Conservation (phyloP, 2,329 filamentous ascomycete species). For the Xylariomycetidae sp. region DNA sequence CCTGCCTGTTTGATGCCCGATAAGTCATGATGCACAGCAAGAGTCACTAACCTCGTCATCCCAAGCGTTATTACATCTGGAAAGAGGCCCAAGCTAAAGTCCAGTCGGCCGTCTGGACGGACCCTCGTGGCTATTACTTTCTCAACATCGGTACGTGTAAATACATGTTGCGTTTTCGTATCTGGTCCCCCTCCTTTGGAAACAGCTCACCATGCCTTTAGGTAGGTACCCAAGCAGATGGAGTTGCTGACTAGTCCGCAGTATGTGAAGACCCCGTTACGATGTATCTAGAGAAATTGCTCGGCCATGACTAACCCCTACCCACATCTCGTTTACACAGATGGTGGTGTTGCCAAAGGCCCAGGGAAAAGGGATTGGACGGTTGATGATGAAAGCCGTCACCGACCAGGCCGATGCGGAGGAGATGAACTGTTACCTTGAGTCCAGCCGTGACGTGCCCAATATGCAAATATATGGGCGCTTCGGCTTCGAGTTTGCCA, state of each 20-base stretch:
- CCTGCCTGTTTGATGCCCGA: conserved; percentile 3
- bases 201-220: too few relatives aligned
- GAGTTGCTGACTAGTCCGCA: too few relatives aligned
- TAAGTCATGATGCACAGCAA: too few relatives aligned
- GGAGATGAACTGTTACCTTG: conserved; percentile 62
- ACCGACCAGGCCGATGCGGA: conserved; percentile 60
- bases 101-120: conserved; percentile 60
- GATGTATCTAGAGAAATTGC: too few relatives aligned
- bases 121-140: conserved; percentile 67
- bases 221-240: too few relatives aligned
- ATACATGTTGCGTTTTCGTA: too few relatives aligned
- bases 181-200: too few relatives aligned
- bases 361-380: conserved; percentile 64
- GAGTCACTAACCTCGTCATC: too few relatives aligned
- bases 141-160: too few relatives aligned
- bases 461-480: conserved; percentile 68
- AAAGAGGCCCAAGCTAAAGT: conserved; percentile 60
- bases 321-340: too few relatives aligned
- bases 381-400: conserved; percentile 58
- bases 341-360: conserved; percentile 62
- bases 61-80: conserved; percentile 66
- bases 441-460: conserved; percentile 63
- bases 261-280: too few relatives aligned
- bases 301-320: too few relatives aligned
- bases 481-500: conserved; percentile 62